These are phyloP conservation scores for Cryptococcus depauperatus DNA, from an alignment of 1,284 basidiomycete species.

Conservation along the genomic window DNA sequence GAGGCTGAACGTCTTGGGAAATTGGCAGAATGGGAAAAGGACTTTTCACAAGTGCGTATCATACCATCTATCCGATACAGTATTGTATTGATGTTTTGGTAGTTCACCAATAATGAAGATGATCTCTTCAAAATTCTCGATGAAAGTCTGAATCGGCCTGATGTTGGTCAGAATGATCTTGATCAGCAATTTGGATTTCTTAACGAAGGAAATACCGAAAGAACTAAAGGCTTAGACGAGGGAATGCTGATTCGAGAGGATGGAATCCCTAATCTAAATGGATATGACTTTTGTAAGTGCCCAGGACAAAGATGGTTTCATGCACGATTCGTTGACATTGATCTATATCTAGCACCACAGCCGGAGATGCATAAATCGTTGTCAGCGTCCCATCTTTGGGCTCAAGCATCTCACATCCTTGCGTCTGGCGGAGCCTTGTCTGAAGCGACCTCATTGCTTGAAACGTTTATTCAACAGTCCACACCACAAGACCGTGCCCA, in stretches of 20 bases:
- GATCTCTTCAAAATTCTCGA: constrained; percentile 39
- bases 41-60: constrained; percentile 60
- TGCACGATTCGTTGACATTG: too few relatives aligned
- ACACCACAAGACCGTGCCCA: constrained; percentile 18
- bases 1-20: constrained; percentile 51
- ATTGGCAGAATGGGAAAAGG: constrained; percentile 76
- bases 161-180: constrained; percentile 29
- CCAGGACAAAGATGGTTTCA: too few relatives aligned
- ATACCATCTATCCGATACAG: neutral
- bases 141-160: constrained; percentile 37
- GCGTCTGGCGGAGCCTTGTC: constrained; percentile 73
- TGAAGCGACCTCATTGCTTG: constrained; percentile 73
- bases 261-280: constrained; percentile 61
- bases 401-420: constrained; percentile 49
- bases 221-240: constrained; percentile 1
- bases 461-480: constrained; percentile 63
- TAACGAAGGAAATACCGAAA: constrained; percentile 1
- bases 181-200: constrained; percentile 42
- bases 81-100: neutral
- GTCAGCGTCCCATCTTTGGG: constrained; percentile 15
- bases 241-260: constrained; percentile 43
- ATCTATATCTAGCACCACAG: too few relatives aligned
- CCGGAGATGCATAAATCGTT: too few relatives aligned
- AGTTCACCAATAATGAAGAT: constrained; percentile 43
- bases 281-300: constrained; percentile 67